A percentile compares a stretch with the other conserved stretches of the same genome.
Evolutionary conservation across 805 yeast species (phyloP).

Genomic region (Saccharomycopsis guyanensis): DNA sequence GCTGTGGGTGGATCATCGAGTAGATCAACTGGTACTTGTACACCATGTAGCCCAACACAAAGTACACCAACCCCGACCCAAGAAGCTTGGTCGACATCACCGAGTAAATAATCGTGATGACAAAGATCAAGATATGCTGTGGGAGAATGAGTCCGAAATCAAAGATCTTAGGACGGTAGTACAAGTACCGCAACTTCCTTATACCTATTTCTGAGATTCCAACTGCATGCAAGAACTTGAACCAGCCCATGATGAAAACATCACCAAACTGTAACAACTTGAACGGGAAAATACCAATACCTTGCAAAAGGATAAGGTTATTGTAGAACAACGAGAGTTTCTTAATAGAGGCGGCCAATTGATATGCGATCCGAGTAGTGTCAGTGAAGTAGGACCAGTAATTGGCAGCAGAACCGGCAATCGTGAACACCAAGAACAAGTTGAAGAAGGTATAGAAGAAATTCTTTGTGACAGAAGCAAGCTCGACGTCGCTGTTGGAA

Average conservation of each 20-base stretch:
- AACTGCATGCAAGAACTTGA: slow-evolving; percentile 28
- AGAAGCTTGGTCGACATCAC: slow-evolving; percentile 55
- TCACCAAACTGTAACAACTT: slow-evolving; percentile 50
- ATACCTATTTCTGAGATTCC: slow-evolving; percentile 34
- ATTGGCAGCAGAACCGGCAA: slow-evolving; percentile 55
- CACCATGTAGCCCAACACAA: slow-evolving; percentile 48
- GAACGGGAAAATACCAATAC: slow-evolving; percentile 56
- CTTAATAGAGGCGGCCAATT: slow-evolving; percentile 45
- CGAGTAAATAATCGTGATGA: slow-evolving; percentile 51
- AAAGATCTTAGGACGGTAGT: slow-evolving; percentile 51
- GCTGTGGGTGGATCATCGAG: slow-evolving; percentile 56
- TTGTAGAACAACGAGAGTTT: slow-evolving; percentile 47
- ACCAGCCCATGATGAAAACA: slow-evolving; percentile 38
- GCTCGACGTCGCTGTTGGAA: slow-evolving; percentile 52
- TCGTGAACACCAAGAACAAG: slow-evolving; percentile 52
- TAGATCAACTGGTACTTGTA: slow-evolving; percentile 57
- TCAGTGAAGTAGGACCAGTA: slow-evolving; percentile 50
- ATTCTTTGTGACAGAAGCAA: slow-evolving; percentile 49
- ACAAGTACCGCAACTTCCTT: slow-evolving; percentile 41
- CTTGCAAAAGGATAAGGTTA: slow-evolving; percentile 62
- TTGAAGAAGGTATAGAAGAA: slow-evolving; percentile 55
- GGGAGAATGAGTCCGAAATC: slow-evolving; percentile 57
- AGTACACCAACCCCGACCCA: slow-evolving; percentile 50
- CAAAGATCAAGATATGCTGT: slow-evolving; percentile 51
- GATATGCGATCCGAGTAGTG: slow-evolving; percentile 50